Conservation (phyloP, 1,284 basidiomycete species). For the Puccinia novopanici region DNA sequence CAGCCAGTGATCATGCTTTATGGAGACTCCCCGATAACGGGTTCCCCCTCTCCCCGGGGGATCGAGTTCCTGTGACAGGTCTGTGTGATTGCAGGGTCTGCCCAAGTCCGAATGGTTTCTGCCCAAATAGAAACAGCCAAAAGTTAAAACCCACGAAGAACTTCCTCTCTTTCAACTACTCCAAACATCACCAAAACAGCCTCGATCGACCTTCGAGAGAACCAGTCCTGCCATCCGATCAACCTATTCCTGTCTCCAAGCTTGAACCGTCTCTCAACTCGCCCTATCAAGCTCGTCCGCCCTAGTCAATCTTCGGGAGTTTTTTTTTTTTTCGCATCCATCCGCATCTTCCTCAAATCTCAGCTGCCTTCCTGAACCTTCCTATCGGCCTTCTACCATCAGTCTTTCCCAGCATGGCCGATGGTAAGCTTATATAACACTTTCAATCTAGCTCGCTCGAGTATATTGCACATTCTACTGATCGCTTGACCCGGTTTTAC, state of each 20-base stretch:
- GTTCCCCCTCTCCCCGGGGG: background rate
- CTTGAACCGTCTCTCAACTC: background rate
- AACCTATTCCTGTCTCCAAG: background rate
- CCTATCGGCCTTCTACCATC: background rate
- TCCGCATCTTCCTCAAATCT: background rate
- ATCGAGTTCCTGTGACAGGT: background rate
- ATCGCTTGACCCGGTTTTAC: background rate
- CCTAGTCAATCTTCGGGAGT: background rate
- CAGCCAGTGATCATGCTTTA: too few relatives aligned
- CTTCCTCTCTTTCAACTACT: too few relatives aligned
- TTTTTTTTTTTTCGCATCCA: background rate
- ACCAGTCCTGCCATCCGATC: background rate
- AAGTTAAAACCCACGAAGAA: background rate
- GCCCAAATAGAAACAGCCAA: background rate
- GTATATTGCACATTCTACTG: background rate
- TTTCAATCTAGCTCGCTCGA: background rate
- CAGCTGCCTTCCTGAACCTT: too few relatives aligned
- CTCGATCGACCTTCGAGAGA: background rate
- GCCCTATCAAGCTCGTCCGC: background rate
- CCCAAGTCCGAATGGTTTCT: slow-evolving; percentile 1
- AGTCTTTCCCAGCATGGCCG: slow-evolving; percentile 26
- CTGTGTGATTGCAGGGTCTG: background rate
- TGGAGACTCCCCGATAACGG: too few relatives aligned
- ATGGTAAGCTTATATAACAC: slow-evolving; percentile 9
- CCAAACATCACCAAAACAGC: background rate